Base-by-base conservation (phyloP, 1,139 yeast species). In the Geotrichum bryndzae region DNA sequence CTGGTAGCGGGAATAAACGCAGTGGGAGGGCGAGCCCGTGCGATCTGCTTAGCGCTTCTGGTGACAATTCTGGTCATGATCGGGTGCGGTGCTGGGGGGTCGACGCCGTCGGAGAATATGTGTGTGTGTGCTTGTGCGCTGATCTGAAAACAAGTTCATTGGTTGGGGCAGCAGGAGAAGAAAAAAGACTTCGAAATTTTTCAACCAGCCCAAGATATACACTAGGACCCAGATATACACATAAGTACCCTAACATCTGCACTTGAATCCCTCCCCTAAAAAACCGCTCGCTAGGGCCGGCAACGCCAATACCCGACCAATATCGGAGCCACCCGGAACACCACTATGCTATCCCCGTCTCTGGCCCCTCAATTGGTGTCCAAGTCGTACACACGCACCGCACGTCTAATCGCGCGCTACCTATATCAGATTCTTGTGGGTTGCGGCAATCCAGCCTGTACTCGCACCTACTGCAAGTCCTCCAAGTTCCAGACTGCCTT, bases 361-460 rank as follows among this genome's bases (percentile, higher is more conserved):
- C 22, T 8, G 48, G 18, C 22, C 18, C 22, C 48, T 8, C 48
- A 41, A 41, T n/a, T n/a, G 8, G 22, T 41, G 2, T 23, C 41
- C 41, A 41, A 38, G 27, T 35, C 53, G 1, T 41, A 55, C 6
- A 13, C 31, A 4, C 35, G 57, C 33, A 60, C 62, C 15, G 53
- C 58, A 6, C 18, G 62, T 11, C 22, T 46, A n/a, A 58, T 61
- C 6, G 63, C 66, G 7, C 57, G 66, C 45, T 69, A 69, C 56
- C 38, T 65, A 1, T 66, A 63, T 53, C 72, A 69, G 63, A 62
- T 69, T 33, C 55, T 63, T 1, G 51, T 31, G 2, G 72, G 72
- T 8, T 69, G 72, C 57, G 63, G 59, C 8, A 65, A 66, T 53
- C 29, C 54, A 4, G 41, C 45, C 1, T 69, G 72, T 56, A 35